These are phyloP conservation scores for Lasiodiplodia theobromae DNA, from an alignment of 2,329 filamentous ascomycete species.

Conservation along the genomic window DNA sequence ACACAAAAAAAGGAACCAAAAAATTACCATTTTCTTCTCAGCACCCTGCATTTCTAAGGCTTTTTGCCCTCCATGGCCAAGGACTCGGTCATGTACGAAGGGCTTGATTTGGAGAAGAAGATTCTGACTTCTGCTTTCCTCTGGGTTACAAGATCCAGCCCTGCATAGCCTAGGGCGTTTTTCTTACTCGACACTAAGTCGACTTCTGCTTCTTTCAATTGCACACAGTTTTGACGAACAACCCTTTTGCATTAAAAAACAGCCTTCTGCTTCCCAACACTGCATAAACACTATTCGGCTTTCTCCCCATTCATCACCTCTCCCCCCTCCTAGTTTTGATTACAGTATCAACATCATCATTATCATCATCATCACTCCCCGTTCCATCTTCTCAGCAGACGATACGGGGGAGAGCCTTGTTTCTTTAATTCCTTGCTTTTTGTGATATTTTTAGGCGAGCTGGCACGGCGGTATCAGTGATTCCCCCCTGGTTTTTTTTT, in stretches of 20 bases:
- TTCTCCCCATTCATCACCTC: background rate
- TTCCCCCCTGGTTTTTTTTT: background rate
- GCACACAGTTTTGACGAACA: slow-evolving; percentile 18
- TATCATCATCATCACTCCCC: background rate
- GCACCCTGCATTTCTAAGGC: slow-evolving; percentile 9
- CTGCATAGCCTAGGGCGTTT: slow-evolving; percentile 16
- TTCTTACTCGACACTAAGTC: background rate
- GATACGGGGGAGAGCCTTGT: background rate
- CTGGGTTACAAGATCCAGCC: slow-evolving; percentile 17
- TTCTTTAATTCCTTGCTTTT: background rate
- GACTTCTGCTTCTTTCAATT: slow-evolving; percentile 4
- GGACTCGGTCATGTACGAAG: background rate
- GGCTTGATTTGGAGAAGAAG: background rate
- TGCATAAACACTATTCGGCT: slow-evolving; percentile 22
- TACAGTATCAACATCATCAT: background rate
- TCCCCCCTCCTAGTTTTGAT: background rate
- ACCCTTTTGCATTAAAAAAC: slow-evolving; percentile 14
- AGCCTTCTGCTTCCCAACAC: background rate
- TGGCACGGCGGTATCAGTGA: slow-evolving; percentile 13
- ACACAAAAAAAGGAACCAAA: slow-evolving; percentile 6
- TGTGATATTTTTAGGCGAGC: background rate
- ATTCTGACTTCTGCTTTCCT: background rate
- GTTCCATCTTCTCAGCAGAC: background rate
- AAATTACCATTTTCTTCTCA: slow-evolving; percentile 1
- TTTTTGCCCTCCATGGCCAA: background rate